Evolutionary conservation across 176 grass and related monocot genomes (phyloP).

Genomic region (Tuctoria greenei): DNA sequence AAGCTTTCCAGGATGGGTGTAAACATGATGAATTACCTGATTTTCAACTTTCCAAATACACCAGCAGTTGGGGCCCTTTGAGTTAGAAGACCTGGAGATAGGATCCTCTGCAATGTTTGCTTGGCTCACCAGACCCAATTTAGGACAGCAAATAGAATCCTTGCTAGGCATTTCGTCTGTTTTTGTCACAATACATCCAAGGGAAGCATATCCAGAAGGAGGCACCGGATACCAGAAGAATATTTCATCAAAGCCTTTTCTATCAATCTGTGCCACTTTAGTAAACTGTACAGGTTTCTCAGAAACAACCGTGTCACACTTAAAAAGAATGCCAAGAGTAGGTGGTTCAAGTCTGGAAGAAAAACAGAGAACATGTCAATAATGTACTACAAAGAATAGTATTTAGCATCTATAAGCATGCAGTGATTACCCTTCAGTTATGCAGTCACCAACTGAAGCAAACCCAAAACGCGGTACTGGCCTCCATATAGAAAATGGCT

Average conservation of each 20-base stretch:
- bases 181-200: slow-evolving; percentile 88
- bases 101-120: slow-evolving; percentile 73
- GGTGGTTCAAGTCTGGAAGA: slow-evolving; percentile 84
- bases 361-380: slow-evolving; percentile 31
- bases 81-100: slow-evolving; percentile 75
- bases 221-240: slow-evolving; percentile 95
- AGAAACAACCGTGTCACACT: slow-evolving; percentile 76
- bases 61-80: slow-evolving; percentile 83
- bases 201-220: slow-evolving; percentile 84
- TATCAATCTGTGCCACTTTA: slow-evolving; percentile 79
- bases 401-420: slow-evolving; percentile 15
- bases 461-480: slow-evolving; percentile 72
- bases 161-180: slow-evolving; percentile 80
- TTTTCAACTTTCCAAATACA: slow-evolving; percentile 99
- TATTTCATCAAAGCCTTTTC: slow-evolving; percentile 74
- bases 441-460: slow-evolving; percentile 83
- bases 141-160: slow-evolving; percentile 82
- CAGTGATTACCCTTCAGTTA: slow-evolving; percentile 77
- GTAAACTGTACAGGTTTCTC: slow-evolving; percentile 77
- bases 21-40: slow-evolving; percentile 52
- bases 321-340: slow-evolving; percentile 77
- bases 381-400: slow-evolving; percentile 23
- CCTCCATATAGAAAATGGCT: slow-evolving; percentile 86
- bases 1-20: slow-evolving; percentile 19
- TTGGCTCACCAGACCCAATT: slow-evolving; percentile 75